Percentiles rank a stretch among this genome's conserved stretches.
phyloP scores from a whole-genome alignment of 768 basidiomycete genomes.

The Piloderma croceum region DNA sequence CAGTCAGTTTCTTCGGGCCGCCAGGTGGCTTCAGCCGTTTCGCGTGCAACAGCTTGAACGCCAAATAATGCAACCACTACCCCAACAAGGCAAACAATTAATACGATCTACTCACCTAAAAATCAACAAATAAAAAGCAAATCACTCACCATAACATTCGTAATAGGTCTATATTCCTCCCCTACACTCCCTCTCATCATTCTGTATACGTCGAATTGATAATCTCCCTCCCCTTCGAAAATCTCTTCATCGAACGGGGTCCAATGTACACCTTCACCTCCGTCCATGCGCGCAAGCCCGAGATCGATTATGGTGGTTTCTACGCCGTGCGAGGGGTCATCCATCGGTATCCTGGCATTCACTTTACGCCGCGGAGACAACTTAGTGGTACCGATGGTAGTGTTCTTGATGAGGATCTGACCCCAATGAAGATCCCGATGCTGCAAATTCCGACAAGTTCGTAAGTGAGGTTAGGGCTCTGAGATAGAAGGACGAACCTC shows the following conservation, averaged over 20 bases:
- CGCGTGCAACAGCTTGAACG: slow-evolving; percentile 60
- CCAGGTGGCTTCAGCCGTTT: slow-evolving; percentile 61
- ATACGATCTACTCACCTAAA: slow-evolving; percentile 8
- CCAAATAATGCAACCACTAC: slow-evolving; percentile 91
- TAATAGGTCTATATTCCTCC: slow-evolving; percentile 63
- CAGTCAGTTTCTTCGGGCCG: slow-evolving; percentile 8
- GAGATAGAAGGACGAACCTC: slow-evolving; percentile 56
- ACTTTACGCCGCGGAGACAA: background rate
- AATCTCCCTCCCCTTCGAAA: slow-evolving; percentile 90
- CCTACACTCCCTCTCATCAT: slow-evolving; percentile 67
- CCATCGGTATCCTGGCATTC: slow-evolving; percentile 44
- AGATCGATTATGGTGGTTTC: slow-evolving; percentile 88
- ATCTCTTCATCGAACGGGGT: slow-evolving; percentile 84
- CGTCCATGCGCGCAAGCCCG: slow-evolving; percentile 82
- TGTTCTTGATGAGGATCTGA: slow-evolving; percentile 78
- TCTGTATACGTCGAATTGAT: slow-evolving; percentile 93
- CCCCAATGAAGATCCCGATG: slow-evolving; percentile 99
- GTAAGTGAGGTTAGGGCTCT: background rate
- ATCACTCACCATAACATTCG: slow-evolving; percentile 80
- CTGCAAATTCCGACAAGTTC: slow-evolving; percentile 35
- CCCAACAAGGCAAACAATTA: background rate
- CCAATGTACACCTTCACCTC: slow-evolving; percentile 53
- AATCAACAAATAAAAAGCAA: background rate
- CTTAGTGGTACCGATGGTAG: too few species aligned
- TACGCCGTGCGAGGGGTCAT: slow-evolving; percentile 60